Evolutionary conservation across 208 protist genomes (phyloP), one percentile per base, ranked within the genome.

Genomic region (Plasmodiophora brassicae): DNA sequence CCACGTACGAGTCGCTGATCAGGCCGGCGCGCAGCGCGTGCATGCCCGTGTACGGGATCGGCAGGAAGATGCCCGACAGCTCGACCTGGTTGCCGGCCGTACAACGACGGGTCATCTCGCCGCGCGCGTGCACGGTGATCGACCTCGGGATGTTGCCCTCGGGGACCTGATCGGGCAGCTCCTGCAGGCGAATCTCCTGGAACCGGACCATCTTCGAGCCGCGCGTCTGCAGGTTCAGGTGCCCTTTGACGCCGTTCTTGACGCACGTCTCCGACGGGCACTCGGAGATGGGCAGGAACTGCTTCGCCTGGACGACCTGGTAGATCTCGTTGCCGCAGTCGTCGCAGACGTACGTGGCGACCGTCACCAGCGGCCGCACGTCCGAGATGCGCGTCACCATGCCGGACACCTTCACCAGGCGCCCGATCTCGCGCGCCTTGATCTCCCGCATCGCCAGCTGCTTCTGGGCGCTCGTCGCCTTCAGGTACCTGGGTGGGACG

Each of bases 181-280:
- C 95, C 89, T 97, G 95, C 0, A 97, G 45, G 46, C 92, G 90
- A 22, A 97, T 45, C 85, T 96, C 93, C 91, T 97, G 95, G 88
- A 95, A 97, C n/a, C 94, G 94, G 0, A 88, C 83, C 87, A 97
- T 97, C 54, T 96, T 96, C 22, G 94, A 96, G 10, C 94, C 95
- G 65, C 95, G 89, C 35, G 93, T 96, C 86, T 95, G 92, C 44
- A 96, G 8, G 20, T 88, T 84, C 10, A 97, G 87, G 41, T 87
- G 83, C 35, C 94, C 93, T 39, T 89, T 89, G 28, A 86, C 46
- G 28, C 38, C 28, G 22, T 60, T 71, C 41, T 38, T 85, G 38
- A 89, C 39, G 50, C 46, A 41, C 25, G 39, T 71, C 10, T 14
- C 5, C 10, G 28, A 87, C 43, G 85, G 50, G 89, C 94, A 96